Conservation (phyloP, 768 basidiomycete genomes). For the Gymnopilus junonius region DNA sequence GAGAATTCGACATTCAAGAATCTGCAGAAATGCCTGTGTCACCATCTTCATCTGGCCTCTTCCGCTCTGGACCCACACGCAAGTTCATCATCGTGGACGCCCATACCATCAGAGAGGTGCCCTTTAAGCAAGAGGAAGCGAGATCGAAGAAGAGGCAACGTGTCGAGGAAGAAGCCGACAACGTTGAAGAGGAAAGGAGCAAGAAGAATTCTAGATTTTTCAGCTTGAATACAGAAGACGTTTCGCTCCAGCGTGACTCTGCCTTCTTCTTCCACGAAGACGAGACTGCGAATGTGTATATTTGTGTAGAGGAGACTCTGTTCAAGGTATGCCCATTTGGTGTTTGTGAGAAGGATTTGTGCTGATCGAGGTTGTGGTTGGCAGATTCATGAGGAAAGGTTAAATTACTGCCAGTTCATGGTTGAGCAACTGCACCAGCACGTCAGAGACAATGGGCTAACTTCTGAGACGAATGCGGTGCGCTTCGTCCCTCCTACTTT, state of each 20-base stretch:
- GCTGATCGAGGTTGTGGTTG: not conserved
- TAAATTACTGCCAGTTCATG: constrained; percentile 27
- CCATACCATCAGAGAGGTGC: constrained; percentile 35
- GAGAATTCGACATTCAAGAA: too few relatives aligned
- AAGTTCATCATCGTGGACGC: constrained; percentile 34
- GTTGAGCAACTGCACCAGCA: constrained; percentile 9
- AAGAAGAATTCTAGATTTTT: not conserved
- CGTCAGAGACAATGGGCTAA: constrained; percentile 13
- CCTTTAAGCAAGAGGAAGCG: constrained; percentile 30
- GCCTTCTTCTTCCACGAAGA: constrained; percentile 47
- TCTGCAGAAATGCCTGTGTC: too few relatives aligned
- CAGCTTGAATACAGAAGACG: not conserved
- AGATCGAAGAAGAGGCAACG: constrained; percentile 25
- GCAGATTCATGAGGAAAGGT: constrained; percentile 27
- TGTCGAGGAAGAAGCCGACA: constrained; percentile 28
- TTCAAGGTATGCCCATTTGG: constrained; percentile 47
- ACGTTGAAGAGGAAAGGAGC: not conserved
- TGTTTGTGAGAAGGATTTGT: not conserved
- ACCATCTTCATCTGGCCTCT: not conserved
- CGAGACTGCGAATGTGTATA: constrained; percentile 40
- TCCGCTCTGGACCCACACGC: not conserved
- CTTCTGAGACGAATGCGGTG: constrained; percentile 41
- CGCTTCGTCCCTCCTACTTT: constrained; percentile 45
- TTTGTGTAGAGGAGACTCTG: constrained; percentile 47
- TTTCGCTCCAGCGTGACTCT: too few relatives aligned